A percentile compares a stretch with the other conserved stretches of the same genome.
phyloP scores from a whole-genome alignment of 2,329 filamentous ascomycete genomes.

The Aspergillus alliaceus region DNA sequence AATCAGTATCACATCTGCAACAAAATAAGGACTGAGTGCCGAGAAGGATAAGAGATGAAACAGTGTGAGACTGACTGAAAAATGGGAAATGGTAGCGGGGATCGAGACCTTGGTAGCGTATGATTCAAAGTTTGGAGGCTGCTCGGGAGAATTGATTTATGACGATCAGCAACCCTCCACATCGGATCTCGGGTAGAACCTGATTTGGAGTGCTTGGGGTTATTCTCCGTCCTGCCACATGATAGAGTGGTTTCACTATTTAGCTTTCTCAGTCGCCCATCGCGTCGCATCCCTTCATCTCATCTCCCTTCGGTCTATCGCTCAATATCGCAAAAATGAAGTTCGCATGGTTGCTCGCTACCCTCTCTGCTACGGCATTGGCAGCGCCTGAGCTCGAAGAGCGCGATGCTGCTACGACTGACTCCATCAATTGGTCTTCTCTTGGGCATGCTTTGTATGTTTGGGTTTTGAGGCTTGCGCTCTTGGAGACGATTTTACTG shows the following conservation, averaged over 20 bases:
- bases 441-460: constrained; percentile 23
- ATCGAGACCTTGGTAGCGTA: neutral
- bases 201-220: neutral
- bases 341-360: constrained; percentile 11
- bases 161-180: neutral
- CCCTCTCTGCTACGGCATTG: constrained; percentile 16
- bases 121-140: neutral
- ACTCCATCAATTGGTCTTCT: constrained; percentile 17
- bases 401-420: constrained; percentile 7
- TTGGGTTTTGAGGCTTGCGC: too few relatives aligned
- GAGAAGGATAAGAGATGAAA: neutral
- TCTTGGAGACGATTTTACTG: neutral
- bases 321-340: constrained; percentile 16
- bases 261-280: neutral
- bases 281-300: neutral
- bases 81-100: neutral
- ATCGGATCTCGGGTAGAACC: constrained; percentile 10
- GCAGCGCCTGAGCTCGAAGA: constrained; percentile 15
- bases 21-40: neutral
- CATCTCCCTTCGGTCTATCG: neutral
- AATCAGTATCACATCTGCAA: too few relatives aligned
- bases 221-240: neutral
- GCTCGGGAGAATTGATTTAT: neutral
- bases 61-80: neutral
- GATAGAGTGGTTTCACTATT: neutral